These are phyloP conservation scores for Avena eriantha DNA, from an alignment of 176 grass and related monocot genomes.

Conservation along the genomic window DNA sequence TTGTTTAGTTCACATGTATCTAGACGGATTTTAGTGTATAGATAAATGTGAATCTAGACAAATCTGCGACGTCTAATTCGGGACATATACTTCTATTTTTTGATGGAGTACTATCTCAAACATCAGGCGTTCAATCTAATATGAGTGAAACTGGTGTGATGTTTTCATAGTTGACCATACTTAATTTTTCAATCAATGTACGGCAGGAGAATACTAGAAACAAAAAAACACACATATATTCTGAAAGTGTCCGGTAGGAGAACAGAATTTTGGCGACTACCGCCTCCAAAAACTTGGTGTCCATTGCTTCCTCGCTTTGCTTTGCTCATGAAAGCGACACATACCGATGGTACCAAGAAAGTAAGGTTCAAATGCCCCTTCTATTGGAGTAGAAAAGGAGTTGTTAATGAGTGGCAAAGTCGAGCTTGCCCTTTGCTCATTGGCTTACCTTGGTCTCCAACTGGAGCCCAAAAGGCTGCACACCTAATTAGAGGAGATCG, in stretches of 20 bases:
- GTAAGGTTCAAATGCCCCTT: conserved; percentile 39
- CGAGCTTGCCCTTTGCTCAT: conserved; percentile 29
- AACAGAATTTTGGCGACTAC: not conserved
- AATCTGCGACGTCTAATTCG: no score
- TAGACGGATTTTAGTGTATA: no score
- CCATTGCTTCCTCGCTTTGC: conserved; percentile 15
- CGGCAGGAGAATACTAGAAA: not conserved
- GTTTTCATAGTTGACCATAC: not conserved
- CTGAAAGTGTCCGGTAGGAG: not conserved
- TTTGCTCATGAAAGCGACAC: conserved; percentile 26
- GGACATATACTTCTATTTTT: no score
- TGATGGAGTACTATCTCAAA: not conserved
- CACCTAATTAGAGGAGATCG: not conserved
- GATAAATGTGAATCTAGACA: no score
- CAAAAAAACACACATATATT: not conserved
- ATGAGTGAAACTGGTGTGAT: not conserved
- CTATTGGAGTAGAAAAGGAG: not conserved
- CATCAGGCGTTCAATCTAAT: not conserved
- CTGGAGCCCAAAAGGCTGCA: not conserved
- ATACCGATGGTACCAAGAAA: not conserved
- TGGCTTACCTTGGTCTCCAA: conserved; percentile 11
- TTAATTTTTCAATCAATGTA: no score
- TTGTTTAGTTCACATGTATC: no score
- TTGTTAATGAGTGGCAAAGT: conserved; percentile 44
- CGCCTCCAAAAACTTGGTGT: conserved; percentile 18